Evolutionary conservation across 1,284 basidiomycete species (phyloP), one percentile per base, ranked within the genome.

Genomic region (Ganoderma lucidum): DNA sequence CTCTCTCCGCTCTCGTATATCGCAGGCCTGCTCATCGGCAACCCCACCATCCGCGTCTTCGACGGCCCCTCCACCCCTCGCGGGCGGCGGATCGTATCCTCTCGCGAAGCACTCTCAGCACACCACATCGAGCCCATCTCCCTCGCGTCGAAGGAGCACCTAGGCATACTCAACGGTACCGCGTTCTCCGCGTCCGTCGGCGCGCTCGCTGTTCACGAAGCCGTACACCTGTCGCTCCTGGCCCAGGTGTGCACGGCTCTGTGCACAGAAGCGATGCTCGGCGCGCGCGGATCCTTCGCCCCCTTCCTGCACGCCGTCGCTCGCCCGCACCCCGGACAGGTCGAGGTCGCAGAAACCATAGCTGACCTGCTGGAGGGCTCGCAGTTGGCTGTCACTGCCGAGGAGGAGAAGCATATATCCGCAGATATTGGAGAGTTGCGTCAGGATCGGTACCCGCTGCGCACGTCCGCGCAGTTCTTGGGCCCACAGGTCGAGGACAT

Each of bases 401-500:
- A 91, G 71, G 83, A 87, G 66, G 90, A 92, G 76, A 85, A 88
- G 64, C 84, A 83, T 55, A 86, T 91, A 63, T 84, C 91, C 64
- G 86, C 94, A 39, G 95, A 96, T 68, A 86, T 87, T 62, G 93
- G 90, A 32, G 81, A 87, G 67, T 82, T 92, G 39, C 83, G 90
- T 35, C 93, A 95, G 81, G 94, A 95, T 74, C 87, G 93, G 8
- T 96, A 95, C 79, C 88, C 93, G n/a, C 84, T 95, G 35, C 86
- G 93, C 48, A 94, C 92, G 0, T 85, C 91, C 0, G 93, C 94
- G 10, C 94, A 96, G 78, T 96, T 94, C 84, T 82, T 96, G 62
- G 95, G 95, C 9, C 95, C 95, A 3, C 93, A 95, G 76, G 83
- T 96, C 59, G 94, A 96, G 79, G 94, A 95, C 75, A 86, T 96